Conservation (phyloP, 306 rosid genomes). For the Ziziphus jujuba region DNA sequence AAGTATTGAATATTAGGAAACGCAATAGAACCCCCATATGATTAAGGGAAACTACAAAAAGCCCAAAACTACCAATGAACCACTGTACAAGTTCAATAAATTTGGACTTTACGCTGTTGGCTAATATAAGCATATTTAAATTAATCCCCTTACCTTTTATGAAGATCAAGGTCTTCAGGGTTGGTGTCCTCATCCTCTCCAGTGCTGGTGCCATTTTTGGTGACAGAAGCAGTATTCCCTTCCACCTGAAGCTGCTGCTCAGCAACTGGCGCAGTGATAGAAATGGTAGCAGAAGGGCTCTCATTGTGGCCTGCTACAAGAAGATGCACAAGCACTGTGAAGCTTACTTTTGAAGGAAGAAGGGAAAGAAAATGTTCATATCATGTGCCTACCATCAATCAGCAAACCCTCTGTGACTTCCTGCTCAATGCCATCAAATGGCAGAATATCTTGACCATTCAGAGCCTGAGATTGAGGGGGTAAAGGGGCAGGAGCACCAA, state of each 20-base stretch:
- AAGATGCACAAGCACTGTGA: slow-evolving; percentile 19
- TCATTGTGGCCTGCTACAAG: slow-evolving; percentile 47
- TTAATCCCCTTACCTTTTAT: slow-evolving; percentile 41
- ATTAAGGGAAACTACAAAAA: background rate
- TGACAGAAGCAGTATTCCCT: slow-evolving; percentile 30
- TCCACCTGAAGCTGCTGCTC: slow-evolving; percentile 46
- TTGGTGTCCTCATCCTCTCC: slow-evolving; percentile 33
- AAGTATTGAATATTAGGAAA: slow-evolving; percentile 7
- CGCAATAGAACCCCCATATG: slow-evolving; percentile 1
- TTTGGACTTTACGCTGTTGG: background rate
- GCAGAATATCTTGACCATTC: slow-evolving; percentile 39
- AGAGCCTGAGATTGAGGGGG: slow-evolving; percentile 48
- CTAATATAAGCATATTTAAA: slow-evolving; percentile 4
- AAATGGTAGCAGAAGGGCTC: slow-evolving; percentile 27
- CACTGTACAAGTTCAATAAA: background rate
- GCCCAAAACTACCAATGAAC: background rate
- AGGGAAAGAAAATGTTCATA: background rate
- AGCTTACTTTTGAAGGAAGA: background rate
- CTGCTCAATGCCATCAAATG: slow-evolving; percentile 53
- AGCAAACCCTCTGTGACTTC: slow-evolving; percentile 61
- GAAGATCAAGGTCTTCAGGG: slow-evolving; percentile 37
- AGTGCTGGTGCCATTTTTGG: slow-evolving; percentile 31
- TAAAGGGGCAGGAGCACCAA: slow-evolving; percentile 52
- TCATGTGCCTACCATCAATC: background rate
- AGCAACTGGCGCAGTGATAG: slow-evolving; percentile 22